Evolutionary conservation across 495 filamentous ascomycete genomes (phyloP).

Genomic region (Penicillium goetzii): DNA sequence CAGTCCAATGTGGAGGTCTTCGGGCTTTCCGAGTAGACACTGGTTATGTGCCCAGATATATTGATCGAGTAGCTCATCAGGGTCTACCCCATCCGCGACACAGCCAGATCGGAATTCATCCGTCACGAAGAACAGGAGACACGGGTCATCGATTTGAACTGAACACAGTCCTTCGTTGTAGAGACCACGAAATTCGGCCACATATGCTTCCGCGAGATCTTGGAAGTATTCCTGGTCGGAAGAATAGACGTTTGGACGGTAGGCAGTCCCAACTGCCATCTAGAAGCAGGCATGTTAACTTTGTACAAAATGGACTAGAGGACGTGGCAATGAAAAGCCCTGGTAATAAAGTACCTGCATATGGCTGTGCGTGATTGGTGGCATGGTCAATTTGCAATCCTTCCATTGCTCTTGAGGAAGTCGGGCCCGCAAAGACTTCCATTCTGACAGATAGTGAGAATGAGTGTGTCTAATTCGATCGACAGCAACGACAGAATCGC

Average conservation of each 20-base stretch:
- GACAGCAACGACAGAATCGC: constrained; percentile 16
- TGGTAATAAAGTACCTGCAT: constrained; percentile 19
- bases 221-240: constrained; percentile 20
- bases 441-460: constrained; percentile 27
- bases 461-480: constrained; percentile 14
- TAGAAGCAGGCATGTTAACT: not conserved
- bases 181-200: constrained; percentile 13
- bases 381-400: constrained; percentile 32
- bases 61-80: constrained; percentile 56
- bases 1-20: constrained; percentile 62
- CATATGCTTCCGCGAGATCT: constrained; percentile 19
- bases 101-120: constrained; percentile 24
- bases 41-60: constrained; percentile 64
- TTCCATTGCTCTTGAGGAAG: constrained; percentile 22
- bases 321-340: not conserved
- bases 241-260: constrained; percentile 14
- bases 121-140: constrained; percentile 23
- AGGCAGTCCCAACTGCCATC: constrained; percentile 18
- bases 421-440: constrained; percentile 21
- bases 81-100: constrained; percentile 23
- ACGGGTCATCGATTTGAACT: constrained; percentile 29
- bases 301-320: not conserved
- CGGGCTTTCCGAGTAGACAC: constrained; percentile 57
- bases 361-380: constrained; percentile 27
- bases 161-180: constrained; percentile 28